These are phyloP conservation scores for Acanthamoeba polyphaga DNA, from an alignment of 208 protist genomes.

Conservation along the genomic window DNA sequence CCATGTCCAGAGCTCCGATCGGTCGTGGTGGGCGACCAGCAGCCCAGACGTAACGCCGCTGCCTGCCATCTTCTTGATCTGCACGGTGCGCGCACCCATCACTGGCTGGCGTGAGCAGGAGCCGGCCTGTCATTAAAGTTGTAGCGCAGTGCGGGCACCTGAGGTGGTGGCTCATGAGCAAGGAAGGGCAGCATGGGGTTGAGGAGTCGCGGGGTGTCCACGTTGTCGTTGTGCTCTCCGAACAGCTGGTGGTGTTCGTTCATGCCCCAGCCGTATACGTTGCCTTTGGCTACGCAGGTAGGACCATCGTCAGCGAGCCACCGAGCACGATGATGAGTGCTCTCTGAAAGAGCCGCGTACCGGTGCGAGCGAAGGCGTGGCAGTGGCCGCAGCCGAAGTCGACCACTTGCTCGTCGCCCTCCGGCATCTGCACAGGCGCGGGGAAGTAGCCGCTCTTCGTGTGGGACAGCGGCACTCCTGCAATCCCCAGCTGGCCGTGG, in stretches of 20 bases:
- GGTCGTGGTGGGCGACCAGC: background rate
- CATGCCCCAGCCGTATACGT: slow-evolving; percentile 40
- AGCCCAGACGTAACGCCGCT: slow-evolving; percentile 38
- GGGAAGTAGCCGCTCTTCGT: slow-evolving; percentile 60
- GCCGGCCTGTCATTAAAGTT: too few species aligned
- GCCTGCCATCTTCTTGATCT: slow-evolving; percentile 51
- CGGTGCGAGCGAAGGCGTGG: background rate
- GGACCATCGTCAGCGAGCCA: background rate
- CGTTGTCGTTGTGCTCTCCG: background rate
- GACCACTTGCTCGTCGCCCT: background rate
- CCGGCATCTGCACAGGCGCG: background rate
- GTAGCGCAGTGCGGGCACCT: background rate
- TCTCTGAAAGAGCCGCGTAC: background rate
- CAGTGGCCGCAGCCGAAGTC: slow-evolving; percentile 64
- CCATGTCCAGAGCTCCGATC: slow-evolving; percentile 40
- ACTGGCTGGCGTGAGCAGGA: background rate
- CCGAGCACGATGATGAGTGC: too few species aligned
- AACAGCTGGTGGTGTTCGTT: slow-evolving; percentile 46
- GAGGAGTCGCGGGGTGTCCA: background rate
- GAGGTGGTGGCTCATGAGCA: background rate
- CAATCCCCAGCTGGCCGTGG: slow-evolving; percentile 34
- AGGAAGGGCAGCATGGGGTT: slow-evolving; percentile 27
- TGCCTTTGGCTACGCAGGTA: background rate
- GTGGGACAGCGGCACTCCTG: slow-evolving; percentile 26
- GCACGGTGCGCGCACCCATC: background rate